Percentiles rank a stretch among this genome's conserved stretches.
These are phyloP conservation scores for Hansenula sp. DNA, from an alignment of 1,139 yeast genomes.

Conservation along the genomic window DNA sequence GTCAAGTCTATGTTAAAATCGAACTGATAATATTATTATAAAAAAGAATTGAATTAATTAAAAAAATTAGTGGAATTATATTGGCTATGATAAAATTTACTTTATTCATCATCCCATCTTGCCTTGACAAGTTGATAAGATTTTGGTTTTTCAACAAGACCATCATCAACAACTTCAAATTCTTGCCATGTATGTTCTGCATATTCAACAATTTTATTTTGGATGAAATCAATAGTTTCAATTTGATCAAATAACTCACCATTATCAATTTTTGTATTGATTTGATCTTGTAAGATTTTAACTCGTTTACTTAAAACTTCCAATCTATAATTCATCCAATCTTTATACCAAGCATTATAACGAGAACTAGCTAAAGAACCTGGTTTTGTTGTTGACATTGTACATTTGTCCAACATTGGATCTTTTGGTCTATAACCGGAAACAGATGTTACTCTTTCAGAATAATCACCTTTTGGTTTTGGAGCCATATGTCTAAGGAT, in stretches of 20 bases:
- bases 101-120: conserved; percentile 12
- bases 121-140: conserved; percentile 9
- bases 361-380: conserved; percentile 25
- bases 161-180: conserved; percentile 39
- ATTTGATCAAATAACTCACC: conserved; percentile 29
- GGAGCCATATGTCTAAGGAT: conserved; percentile 54
- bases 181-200: conserved; percentile 39
- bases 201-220: conserved; percentile 35
- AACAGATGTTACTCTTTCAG: conserved; percentile 51
- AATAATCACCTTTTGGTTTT: conserved; percentile 39
- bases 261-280: conserved; percentile 7
- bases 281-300: conserved; percentile 26
- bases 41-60: no score
- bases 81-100: no score
- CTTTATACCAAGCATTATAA: conserved; percentile 40
- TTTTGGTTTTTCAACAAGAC: conserved; percentile 14
- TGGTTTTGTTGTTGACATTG: conserved; percentile 37
- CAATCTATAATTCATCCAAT: conserved; percentile 40
- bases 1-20: no score
- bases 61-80: no score
- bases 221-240: conserved; percentile 31
- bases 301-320: conserved; percentile 35
- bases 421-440: conserved; percentile 39
- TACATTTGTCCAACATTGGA: conserved; percentile 35
- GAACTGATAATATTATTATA: no score